A percentile compares a stretch with the other conserved stretches of the same genome.
Evolutionary conservation across 345 rosid species (phyloP).

Genomic region (Pugionium cornutum): DNA sequence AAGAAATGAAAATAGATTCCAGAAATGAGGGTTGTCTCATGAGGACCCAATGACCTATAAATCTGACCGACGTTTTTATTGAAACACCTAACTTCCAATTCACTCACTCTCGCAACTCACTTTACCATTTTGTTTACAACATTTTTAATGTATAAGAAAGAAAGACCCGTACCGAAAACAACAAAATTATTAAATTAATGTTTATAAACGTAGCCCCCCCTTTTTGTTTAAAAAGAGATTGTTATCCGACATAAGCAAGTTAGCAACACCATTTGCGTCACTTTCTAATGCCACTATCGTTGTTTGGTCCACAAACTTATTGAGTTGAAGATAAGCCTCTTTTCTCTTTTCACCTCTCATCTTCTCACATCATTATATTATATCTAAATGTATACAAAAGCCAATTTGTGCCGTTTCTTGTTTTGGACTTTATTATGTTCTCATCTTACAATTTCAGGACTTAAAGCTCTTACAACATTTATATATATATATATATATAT

Average conservation of each 20-base stretch:
- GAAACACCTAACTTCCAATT: constrained; percentile 24
- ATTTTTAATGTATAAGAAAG: constrained; percentile 11
- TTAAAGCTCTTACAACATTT: neutral
- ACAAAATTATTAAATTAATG: neutral
- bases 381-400: constrained; percentile 1
- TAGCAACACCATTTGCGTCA: constrained; percentile 18
- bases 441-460: constrained; percentile 10
- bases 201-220: constrained; percentile 16
- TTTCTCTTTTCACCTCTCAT: constrained; percentile 11
- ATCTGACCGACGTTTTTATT: constrained; percentile 22
- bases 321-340: constrained; percentile 36
- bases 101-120: neutral
- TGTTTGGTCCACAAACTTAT: constrained; percentile 10
- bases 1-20: constrained; percentile 8
- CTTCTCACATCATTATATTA: constrained; percentile 4
- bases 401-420: constrained; percentile 24
- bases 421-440: constrained; percentile 21
- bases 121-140: constrained; percentile 3
- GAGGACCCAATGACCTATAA: constrained; percentile 15
- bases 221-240: neutral
- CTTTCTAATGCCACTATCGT: constrained; percentile 28
- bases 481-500: no score
- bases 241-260: constrained; percentile 29
- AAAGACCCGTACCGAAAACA: constrained; percentile 21
- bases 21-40: constrained; percentile 17